Conservation (phyloP, 208 protist species). For the Tetramitus jugosus region DNA sequence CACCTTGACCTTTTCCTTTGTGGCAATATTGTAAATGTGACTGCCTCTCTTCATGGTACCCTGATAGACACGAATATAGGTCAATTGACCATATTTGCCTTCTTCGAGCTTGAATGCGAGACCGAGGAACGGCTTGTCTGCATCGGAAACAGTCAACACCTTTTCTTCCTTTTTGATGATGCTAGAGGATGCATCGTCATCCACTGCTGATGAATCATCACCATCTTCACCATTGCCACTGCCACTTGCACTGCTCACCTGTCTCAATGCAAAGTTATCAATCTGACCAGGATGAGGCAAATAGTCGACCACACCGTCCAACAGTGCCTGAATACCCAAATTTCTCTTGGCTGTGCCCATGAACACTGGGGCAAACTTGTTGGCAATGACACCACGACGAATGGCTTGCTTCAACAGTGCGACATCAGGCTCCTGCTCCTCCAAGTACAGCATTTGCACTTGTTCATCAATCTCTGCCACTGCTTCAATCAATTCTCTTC, state of each 20-base stretch:
- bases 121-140: slow-evolving; percentile 81
- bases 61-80: slow-evolving; percentile 97
- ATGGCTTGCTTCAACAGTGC: slow-evolving; percentile 81
- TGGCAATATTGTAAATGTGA: slow-evolving; percentile 33
- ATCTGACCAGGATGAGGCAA: slow-evolving; percentile 78
- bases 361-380: slow-evolving; percentile 90
- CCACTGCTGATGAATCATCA: slow-evolving; percentile 44
- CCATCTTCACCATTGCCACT: slow-evolving; percentile 32
- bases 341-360: slow-evolving; percentile 96
- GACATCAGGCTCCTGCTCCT: slow-evolving; percentile 71
- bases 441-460: slow-evolving; percentile 84
- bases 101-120: slow-evolving; percentile 98
- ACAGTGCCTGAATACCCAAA: slow-evolving; percentile 93
- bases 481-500: slow-evolving; percentile 74
- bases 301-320: slow-evolving; percentile 91
- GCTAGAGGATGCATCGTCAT: neutral
- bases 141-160: slow-evolving; percentile 65
- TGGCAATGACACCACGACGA: slow-evolving; percentile 75
- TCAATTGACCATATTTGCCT: slow-evolving; percentile 88
- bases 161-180: slow-evolving; percentile 16
- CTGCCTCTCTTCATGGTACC: slow-evolving; percentile 75
- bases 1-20: slow-evolving; percentile 60
- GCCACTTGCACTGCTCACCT: slow-evolving; percentile 1
- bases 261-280: no score
- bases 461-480: slow-evolving; percentile 88